phyloP scores from a whole-genome alignment of 306 rosid genomes.

The Vigna mungo region DNA sequence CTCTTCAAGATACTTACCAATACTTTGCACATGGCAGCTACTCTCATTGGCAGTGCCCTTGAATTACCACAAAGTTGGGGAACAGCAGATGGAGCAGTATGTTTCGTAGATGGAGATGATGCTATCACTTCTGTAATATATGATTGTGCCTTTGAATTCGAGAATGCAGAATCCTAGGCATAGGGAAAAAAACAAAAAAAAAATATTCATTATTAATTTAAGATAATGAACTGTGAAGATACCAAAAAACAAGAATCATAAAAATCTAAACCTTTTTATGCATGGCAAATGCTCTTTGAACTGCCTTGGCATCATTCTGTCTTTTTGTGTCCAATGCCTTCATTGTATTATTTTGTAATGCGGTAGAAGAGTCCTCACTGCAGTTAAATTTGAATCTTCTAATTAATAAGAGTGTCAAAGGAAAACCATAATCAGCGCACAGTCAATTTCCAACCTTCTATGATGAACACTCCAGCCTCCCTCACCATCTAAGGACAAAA shows the following conservation, averaged over 20 bases:
- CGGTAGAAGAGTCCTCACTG: slow-evolving; percentile 70
- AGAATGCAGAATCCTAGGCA: slow-evolving; percentile 66
- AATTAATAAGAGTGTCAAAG: slow-evolving; percentile 32
- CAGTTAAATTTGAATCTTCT: slow-evolving; percentile 34
- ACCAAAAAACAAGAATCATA: slow-evolving; percentile 23
- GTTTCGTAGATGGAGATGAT: slow-evolving; percentile 59
- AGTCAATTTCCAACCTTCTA: slow-evolving; percentile 60
- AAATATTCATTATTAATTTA: background rate
- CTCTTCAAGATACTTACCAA: slow-evolving; percentile 61
- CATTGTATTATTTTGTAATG: slow-evolving; percentile 48
- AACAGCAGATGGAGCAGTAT: slow-evolving; percentile 45
- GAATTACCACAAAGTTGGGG: slow-evolving; percentile 65
- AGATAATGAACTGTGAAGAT: background rate
- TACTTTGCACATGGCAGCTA: slow-evolving; percentile 73
- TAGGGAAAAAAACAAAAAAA: background rate
- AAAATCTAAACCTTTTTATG: slow-evolving; percentile 58
- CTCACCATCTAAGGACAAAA: slow-evolving; percentile 89
- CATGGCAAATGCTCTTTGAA: slow-evolving; percentile 72
- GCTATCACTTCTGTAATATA: slow-evolving; percentile 67
- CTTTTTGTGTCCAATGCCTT: slow-evolving; percentile 59
- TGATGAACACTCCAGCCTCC: slow-evolving; percentile 89
- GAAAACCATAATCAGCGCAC: background rate
- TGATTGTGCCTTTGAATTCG: slow-evolving; percentile 64
- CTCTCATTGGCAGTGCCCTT: slow-evolving; percentile 69
- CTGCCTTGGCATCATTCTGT: slow-evolving; percentile 77